Base-by-base conservation (phyloP, 495 filamentous ascomycete species). In the Terfezia claveryi region DNA sequence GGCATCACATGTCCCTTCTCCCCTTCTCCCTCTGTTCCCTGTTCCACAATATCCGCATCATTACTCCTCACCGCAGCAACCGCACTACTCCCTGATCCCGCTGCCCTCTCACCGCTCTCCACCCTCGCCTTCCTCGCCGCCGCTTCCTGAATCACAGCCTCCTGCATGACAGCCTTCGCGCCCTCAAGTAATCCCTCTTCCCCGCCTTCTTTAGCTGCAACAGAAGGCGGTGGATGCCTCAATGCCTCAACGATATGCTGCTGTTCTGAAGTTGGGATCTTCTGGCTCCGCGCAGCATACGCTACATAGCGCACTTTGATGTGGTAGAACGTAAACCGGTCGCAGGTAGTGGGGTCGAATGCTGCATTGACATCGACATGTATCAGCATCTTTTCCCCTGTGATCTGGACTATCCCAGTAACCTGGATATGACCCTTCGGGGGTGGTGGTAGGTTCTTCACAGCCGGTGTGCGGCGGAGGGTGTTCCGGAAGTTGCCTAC, bases 351-450 rank as follows among this genome's bases (percentile, higher is more conserved):
- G 12, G 62, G 62, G 32, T 64, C 44, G 49, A 64, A 65, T 36
- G 54, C 57, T 37, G 52, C 62, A 16, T 57, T 53, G 14, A 65
- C 36, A 36, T 65, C 62, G 32, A 65, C 56, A 36, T 56, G 56
- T 36, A 65, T 51, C 6, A 64, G 16, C 23, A 65, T 27, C 23
- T 62, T 55, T 38, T 60, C 56, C 11, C 58, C 62, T 3, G 50
- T 37, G 16, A 65, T 49, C 23, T 64, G 62, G 8, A 65, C 62
- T 16, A 65, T 55, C 37, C 62, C 62, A 44, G 61, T 55, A 9
- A 65, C 57, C 36, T 62, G 50, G 0, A 64, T 54, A 54, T 62
- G 57, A n/a, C 62, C 62, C 37, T 38, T 55, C 17, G 62, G 62
- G 0, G 62, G 59, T 10, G 62, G 62, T 36, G 58, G 54, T 0